phyloP scores from a whole-genome alignment of 768 basidiomycete species.

The Amanita molliuscula region DNA sequence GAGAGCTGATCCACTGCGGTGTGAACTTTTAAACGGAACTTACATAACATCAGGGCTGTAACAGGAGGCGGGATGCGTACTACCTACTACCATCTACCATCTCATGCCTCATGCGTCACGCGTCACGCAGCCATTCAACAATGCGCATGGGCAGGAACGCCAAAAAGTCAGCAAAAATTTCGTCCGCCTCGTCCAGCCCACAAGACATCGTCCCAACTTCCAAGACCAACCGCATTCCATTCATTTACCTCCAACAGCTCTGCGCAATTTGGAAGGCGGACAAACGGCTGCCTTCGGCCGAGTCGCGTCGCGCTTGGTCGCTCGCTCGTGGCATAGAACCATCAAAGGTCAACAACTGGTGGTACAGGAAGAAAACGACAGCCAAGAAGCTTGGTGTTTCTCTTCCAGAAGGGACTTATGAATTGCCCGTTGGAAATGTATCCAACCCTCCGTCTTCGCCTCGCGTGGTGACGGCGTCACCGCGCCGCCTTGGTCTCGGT shows the following conservation, averaged over 20 bases:
- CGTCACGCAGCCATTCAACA: not conserved
- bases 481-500: not conserved
- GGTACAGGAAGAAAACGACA: conserved; percentile 21
- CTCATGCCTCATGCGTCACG: too few relatives aligned
- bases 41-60: too few relatives aligned
- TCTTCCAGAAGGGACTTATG: conserved; percentile 24
- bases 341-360: conserved; percentile 25
- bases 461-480: not conserved
- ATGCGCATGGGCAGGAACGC: not conserved
- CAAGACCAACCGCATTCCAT: not conserved
- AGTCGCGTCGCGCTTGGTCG: conserved; percentile 29
- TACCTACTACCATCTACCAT: too few relatives aligned
- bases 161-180: not conserved
- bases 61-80: too few relatives aligned
- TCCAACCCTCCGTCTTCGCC: not conserved
- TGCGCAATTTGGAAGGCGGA: conserved; percentile 24
- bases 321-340: conserved; percentile 26
- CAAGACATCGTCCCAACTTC: not conserved
- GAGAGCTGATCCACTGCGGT: too few relatives aligned
- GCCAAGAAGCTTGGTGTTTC: conserved; percentile 18
- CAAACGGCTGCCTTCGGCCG: conserved; percentile 23
- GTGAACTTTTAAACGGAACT: too few relatives aligned
- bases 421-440: conserved; percentile 21
- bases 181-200: not conserved
- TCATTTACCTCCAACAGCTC: conserved; percentile 21